Base-by-base conservation (phyloP, 345 rosid species). In the Clarkia xantiana region DNA sequence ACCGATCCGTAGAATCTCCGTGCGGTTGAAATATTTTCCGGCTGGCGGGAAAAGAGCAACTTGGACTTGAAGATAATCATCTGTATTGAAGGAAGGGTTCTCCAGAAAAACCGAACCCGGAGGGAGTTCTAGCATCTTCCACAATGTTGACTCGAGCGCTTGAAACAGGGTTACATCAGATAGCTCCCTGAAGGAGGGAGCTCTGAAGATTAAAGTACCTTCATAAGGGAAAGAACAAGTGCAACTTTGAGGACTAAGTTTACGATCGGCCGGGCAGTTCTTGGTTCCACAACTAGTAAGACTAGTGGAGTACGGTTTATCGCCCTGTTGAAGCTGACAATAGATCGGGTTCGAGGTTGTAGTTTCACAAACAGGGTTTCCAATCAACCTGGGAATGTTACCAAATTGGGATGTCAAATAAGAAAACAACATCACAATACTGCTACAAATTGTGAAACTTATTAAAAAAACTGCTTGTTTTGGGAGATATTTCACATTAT, bases 161-260 rank as follows among this genome's bases (percentile, higher is more conserved):
- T 80, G 98, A 57, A 86, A 86, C 62, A 69, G 17, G 40, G 63
- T 68, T 23, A 53, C 79, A 68, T 73, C 75, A 38, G 90, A 63
- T 46, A 78, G 29, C 40, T 76, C 94, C 71, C 83, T 76, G 72
- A 86, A 91, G 62, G 64, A 60, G 25, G 93, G 81, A 15, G 73
- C 94, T 72, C 89, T 61, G 70, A 86, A 91, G 65, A 77, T 83
- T 42, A 91, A 45, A 47, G 84, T 84, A 41, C 98, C 98, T 71
- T 79, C 82, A 17, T 70, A 86, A 42, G 98, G 98, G 62, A 77
- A 78, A 14, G 83, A 81, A 34, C 98, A 91, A 65, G 75, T 84
- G 51, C 98, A 86, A 56, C 87, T 86, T 60, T 84, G 96, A 67
- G 98, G 98, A 62, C 86, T 91, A 3, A 81, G 65, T 74, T 71